Evolutionary conservation across 352 stramenopile genomes (phyloP), one percentile per base, ranked within the genome.

Genomic region (Pythium phragmitis): DNA sequence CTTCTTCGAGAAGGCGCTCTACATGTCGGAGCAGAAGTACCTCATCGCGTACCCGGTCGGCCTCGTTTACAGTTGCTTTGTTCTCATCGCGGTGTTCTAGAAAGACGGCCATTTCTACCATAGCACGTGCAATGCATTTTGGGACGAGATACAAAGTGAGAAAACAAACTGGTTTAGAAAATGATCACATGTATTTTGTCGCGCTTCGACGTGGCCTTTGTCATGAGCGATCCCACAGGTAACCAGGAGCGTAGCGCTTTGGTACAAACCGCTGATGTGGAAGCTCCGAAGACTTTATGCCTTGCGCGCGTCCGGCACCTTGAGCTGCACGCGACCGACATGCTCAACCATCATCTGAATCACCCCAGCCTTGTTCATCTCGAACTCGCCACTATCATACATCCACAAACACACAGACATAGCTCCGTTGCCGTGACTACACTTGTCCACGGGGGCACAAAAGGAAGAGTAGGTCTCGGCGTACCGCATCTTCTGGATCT

Each of bases 81-180:
- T 99, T 43, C 93, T 99, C 28, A 99, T 99, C 71, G 98, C 97
- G 6, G 97, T 99, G 43, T 99, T 99, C 77, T 99, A 87, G 34
- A 48, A 30, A 30, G 26, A 30, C 26, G 26, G 26, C 4, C 26
- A 30, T 30, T 30, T 30, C 26, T 5, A 30, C 26, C 3, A 30
- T 5, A 30, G 4, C 3, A 5, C 26, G 26, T 12, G 26, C 3
- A 14, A 1, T 43, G 45, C 4, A 19, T 39, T 9, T 34, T 14
- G 13, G 11, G 11, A 54, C 23, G 19, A 23, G 11, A n/a, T 13
- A 42, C 37, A 9, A 42, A 42, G 14, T 42, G 37, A 42, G 37
- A 42, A 54, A 19, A 8, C 7, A 17, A 48, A 48, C 7, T 3
- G 42, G 14, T 48, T n/a, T 48, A 26, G 17, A 30, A 58, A 58